Conservation (phyloP, 306 rosid species). For the Cotoneaster glaucophyllus region DNA sequence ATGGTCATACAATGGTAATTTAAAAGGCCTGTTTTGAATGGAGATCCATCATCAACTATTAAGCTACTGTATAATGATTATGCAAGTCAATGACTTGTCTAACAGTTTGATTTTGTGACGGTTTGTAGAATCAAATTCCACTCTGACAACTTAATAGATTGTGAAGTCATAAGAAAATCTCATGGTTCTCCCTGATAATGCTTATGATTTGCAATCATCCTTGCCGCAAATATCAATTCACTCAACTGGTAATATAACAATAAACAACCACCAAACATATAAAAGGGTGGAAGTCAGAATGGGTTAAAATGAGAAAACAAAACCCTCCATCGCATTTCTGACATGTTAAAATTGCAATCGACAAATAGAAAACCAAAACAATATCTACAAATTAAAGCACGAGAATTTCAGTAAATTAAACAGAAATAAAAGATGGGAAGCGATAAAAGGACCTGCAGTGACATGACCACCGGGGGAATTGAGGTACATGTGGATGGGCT, state of each 20-base stretch:
- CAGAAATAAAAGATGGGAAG: not conserved
- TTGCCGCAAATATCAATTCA: not conserved
- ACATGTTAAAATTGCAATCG: not conserved
- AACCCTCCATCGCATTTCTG: not conserved
- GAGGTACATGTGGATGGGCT: constrained; percentile 83
- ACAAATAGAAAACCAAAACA: not conserved
- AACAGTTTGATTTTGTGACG: not conserved
- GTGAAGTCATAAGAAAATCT: not conserved
- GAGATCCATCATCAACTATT: not conserved
- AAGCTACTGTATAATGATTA: not conserved
- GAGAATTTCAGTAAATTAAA: not conserved
- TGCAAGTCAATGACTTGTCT: not conserved
- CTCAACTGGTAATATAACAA: not conserved
- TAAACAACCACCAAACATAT: not conserved
- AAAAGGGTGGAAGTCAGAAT: not conserved
- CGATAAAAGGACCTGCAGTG: constrained; percentile 54
- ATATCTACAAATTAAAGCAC: not conserved
- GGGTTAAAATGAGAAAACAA: not conserved
- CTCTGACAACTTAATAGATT: not conserved
- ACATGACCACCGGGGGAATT: constrained; percentile 98
- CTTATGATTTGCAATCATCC: not conserved
- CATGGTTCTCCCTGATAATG: not conserved
- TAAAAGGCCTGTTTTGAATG: not conserved
- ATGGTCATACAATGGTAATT: not conserved
- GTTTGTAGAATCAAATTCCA: not conserved